Evolutionary conservation across 805 yeast genomes (phyloP).

Genomic region (Clavispora asparagi): DNA sequence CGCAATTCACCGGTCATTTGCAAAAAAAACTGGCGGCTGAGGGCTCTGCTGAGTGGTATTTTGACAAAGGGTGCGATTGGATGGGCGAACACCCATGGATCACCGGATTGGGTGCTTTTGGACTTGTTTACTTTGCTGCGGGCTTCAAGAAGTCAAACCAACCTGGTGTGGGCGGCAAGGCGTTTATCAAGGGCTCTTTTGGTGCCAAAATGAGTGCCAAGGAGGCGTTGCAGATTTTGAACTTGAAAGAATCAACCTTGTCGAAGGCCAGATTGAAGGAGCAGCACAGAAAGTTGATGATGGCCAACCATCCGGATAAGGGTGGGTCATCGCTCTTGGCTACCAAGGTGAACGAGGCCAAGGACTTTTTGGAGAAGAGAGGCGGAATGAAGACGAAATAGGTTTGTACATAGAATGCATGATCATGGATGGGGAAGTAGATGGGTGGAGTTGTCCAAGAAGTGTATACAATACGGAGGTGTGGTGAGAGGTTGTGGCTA

Average conservation of each 20-base stretch:
- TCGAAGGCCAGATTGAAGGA: conserved; percentile 65
- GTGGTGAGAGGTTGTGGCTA: no score
- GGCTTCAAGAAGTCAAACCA: conserved; percentile 63
- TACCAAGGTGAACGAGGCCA: conserved; percentile 89
- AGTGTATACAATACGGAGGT: no score
- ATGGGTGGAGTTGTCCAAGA: no score
- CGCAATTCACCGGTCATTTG: conserved; percentile 33
- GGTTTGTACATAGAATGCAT: conserved; percentile 4
- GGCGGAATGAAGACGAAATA: conserved; percentile 43
- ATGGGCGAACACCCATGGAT: conserved; percentile 75
- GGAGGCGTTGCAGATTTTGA: conserved; percentile 84
- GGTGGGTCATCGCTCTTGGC: conserved; percentile 91
- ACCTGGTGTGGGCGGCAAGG: conserved; percentile 62
- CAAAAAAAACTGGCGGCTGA: conserved; percentile 38
- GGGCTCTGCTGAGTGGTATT: conserved; percentile 55
- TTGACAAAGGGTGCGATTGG: conserved; percentile 54
- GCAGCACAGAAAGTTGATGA: conserved; percentile 78
- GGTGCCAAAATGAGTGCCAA: conserved; percentile 85
- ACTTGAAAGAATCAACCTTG: conserved; percentile 61
- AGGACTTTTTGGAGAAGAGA: conserved; percentile 71
- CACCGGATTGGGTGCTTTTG: conserved; percentile 64
- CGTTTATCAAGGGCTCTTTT: conserved; percentile 82
- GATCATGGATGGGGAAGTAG: background rate
- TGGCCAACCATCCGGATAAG: conserved; percentile 89
- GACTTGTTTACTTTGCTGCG: conserved; percentile 57